Evolutionary conservation across 176 grass and related monocot species (phyloP).

Genomic region (Ensete glaucum): DNA sequence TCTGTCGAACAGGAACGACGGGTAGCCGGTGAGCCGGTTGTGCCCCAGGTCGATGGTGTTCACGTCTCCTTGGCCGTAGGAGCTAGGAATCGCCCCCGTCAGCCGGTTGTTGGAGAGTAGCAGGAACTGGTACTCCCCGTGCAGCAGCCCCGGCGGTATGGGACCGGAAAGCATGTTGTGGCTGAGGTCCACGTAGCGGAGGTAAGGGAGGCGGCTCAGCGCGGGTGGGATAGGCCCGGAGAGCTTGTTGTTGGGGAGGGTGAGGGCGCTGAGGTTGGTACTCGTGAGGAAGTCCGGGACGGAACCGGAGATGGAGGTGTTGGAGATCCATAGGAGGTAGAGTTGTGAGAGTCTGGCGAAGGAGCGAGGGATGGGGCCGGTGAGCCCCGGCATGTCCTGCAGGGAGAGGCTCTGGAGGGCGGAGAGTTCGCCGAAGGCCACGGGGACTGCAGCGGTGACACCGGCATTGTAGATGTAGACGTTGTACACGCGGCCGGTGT

Average conservation of each 20-base stretch:
- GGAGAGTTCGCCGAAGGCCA: slow-evolving; percentile 34
- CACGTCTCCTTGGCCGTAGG: slow-evolving; percentile 45
- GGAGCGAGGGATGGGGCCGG: slow-evolving; percentile 47
- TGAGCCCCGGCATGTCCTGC: slow-evolving; percentile 35
- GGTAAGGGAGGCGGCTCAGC: slow-evolving; percentile 40
- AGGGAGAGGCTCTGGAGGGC: slow-evolving; percentile 43
- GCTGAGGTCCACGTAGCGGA: slow-evolving; percentile 40
- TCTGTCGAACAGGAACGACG: slow-evolving; percentile 40
- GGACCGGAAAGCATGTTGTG: slow-evolving; percentile 35
- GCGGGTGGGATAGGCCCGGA: slow-evolving; percentile 33
- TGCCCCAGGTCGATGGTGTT: slow-evolving; percentile 55
- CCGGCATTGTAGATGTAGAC: slow-evolving; percentile 46
- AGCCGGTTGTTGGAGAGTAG: slow-evolving; percentile 53
- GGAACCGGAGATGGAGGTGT: slow-evolving; percentile 45
- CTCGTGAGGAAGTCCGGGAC: slow-evolving; percentile 40
- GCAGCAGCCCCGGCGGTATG: slow-evolving; percentile 45
- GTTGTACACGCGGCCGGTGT: slow-evolving; percentile 47
- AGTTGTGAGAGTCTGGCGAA: slow-evolving; percentile 49
- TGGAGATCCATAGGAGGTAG: slow-evolving; percentile 44
- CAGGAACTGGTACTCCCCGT: slow-evolving; percentile 35
- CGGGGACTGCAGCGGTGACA: slow-evolving; percentile 38
- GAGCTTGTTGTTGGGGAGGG: slow-evolving; percentile 50
- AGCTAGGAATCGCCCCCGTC: slow-evolving; percentile 41
- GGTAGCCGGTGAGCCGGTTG: slow-evolving; percentile 55
- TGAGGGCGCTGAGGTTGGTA: slow-evolving; percentile 33